A percentile compares a stretch with the other conserved stretches of the same genome.
phyloP scores from a whole-genome alignment of 805 yeast genomes.

The Torulaspora delbrueckii region DNA sequence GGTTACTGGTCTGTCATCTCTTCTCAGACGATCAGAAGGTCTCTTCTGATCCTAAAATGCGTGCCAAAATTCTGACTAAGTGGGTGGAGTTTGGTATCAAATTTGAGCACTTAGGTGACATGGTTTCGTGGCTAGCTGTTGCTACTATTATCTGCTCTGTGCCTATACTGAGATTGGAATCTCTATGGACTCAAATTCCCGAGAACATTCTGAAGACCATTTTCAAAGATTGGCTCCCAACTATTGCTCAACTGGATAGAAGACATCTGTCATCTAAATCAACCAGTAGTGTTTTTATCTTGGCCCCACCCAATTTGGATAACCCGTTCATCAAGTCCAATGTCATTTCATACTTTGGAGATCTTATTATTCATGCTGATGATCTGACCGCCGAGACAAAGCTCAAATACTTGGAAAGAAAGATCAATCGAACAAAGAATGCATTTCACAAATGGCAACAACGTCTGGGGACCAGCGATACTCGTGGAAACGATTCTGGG shows the following conservation, averaged over 20 bases:
- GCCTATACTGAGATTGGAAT: conserved; percentile 68
- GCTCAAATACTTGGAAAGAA: conserved; percentile 51
- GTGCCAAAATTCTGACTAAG: conserved; percentile 65
- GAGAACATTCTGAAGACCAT: conserved; percentile 54
- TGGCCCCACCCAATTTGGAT: conserved; percentile 87
- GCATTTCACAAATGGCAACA: conserved; percentile 82
- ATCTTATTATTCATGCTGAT: conserved; percentile 49
- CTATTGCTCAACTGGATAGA: conserved; percentile 80
- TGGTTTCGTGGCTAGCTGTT: conserved; percentile 91
- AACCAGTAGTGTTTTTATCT: conserved; percentile 52
- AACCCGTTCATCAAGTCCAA: conserved; percentile 65
- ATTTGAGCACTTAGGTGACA: conserved; percentile 78
- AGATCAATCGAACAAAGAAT: conserved; percentile 61
- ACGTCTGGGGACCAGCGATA: conserved; percentile 42
- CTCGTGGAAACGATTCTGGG: background rate
- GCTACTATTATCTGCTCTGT: conserved; percentile 78
- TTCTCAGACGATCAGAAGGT: conserved; percentile 41
- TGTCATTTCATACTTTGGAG: conserved; percentile 90
- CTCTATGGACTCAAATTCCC: conserved; percentile 71
- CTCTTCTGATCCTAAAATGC: conserved; percentile 24
- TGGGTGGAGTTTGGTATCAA: conserved; percentile 84
- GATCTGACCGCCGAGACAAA: conserved; percentile 27
- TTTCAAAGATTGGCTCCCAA: conserved; percentile 86
- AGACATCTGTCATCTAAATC: conserved; percentile 57
- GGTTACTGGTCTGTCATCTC: conserved; percentile 63